These are phyloP conservation scores for Beauveria asiatica DNA, from an alignment of 2,329 filamentous ascomycete genomes.

Conservation along the genomic window DNA sequence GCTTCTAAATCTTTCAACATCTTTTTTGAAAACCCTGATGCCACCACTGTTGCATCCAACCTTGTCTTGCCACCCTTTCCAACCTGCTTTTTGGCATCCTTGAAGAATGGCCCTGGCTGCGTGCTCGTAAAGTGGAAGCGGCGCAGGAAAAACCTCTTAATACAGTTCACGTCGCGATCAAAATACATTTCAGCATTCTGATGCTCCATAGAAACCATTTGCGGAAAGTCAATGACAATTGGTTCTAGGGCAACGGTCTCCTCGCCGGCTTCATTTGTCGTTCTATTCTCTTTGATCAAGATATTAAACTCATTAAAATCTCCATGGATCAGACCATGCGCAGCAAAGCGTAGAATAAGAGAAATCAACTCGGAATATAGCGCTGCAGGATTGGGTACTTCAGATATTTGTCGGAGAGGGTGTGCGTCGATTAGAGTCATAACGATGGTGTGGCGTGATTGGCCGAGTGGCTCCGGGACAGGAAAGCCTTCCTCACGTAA, in stretches of 20 bases:
- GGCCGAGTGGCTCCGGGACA: conserved; percentile 78
- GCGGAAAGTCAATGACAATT: conserved; percentile 92
- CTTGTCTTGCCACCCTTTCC: conserved; percentile 57
- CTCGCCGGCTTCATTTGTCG: conserved; percentile 29
- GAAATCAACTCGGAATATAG: conserved; percentile 88
- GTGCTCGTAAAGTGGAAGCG: conserved; percentile 82
- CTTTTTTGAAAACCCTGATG: conserved; percentile 92
- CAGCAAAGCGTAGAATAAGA: conserved; percentile 75
- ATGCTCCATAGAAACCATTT: conserved; percentile 96
- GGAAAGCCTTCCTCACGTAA: conserved; percentile 77
- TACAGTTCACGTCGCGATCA: conserved; percentile 87
- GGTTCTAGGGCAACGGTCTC: conserved; percentile 54
- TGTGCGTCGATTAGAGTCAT: conserved; percentile 93
- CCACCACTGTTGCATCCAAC: conserved; percentile 81
- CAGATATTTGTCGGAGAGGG: conserved; percentile 79
- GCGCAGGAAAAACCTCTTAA: conserved; percentile 87
- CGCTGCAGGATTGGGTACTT: conserved; percentile 72
- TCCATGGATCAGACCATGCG: conserved; percentile 86
- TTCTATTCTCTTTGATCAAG: conserved; percentile 68
- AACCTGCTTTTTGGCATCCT: conserved; percentile 69
- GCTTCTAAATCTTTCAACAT: conserved; percentile 90
- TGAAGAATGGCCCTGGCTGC: conserved; percentile 75
- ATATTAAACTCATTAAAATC: conserved; percentile 99
- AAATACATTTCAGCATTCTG: conserved; percentile 95
- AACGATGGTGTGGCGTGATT: conserved; percentile 90